Evolutionary conservation across 768 basidiomycete species (phyloP), one percentile per base, ranked within the genome.

Genomic region (Saitozyma sp.): DNA sequence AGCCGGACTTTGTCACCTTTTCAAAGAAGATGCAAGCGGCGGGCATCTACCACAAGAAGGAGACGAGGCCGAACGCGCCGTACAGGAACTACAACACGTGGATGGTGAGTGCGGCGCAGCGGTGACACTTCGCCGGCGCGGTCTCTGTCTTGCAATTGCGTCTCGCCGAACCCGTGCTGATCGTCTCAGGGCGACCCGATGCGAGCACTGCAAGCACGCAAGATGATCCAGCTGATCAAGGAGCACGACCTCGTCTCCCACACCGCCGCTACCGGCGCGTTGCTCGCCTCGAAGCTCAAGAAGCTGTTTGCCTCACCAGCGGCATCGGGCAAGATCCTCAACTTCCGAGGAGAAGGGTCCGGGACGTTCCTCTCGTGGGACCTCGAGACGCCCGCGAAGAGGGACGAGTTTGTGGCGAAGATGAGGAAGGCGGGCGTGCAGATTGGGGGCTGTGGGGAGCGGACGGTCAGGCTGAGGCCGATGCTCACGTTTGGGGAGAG

Each of bases 1-100:
- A 69, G 8, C 78, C 82, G 40, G 82, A 83, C 65, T 82, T 83
- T 62, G 80, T 83, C 10, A 80, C 82, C 10, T 83, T 83, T 65
- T 70, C 63, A 11, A 80, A 82, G 71, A 82, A 82, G 74, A 77
- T 78, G 74, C 80, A 82, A 61, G 80, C 80, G n/a, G 65, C 72
- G 19, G 81, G 81, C 0, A 78, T 82, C 67, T 83, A 74, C 66
- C 82, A 83, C 66, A 67, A 69, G 17, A 53, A 62, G 55, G 76
- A 76, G 50, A 81, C 81, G 4, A 66, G 80, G 46, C 76, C 82
- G 8, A 60, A 57, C 17, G 60, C 67, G 9, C 73, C 80, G 3
- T 82, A 81, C 64, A 65, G 78, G 53, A 79, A 76, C 58, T 79
- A 65, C 51, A 64, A 57, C 20, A 62, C 58, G 43, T 65, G 64